Evolutionary conservation across 2,329 filamentous ascomycete species (phyloP), one percentile per base, ranked within the genome.

Genomic region (Aureobasidium sp.): DNA sequence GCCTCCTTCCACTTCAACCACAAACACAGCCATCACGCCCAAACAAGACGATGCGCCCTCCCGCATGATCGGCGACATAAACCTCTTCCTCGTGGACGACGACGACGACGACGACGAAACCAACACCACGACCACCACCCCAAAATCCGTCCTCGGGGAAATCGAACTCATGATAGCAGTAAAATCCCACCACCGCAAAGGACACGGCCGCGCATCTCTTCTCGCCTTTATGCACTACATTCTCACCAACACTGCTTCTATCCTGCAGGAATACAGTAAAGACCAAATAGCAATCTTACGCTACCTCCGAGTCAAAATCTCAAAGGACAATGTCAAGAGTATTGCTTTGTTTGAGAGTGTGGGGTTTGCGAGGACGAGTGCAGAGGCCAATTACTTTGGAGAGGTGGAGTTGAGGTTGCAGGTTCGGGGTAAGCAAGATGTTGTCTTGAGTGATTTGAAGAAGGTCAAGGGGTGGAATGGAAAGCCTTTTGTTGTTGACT

Each of bases 81-180:
- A 81, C 64, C 79, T 97, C 39, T 97, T 97, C 70, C 76, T 97
- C 0, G 85, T 83, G 39, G 64, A 70, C 12, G 80, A 79, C 0
- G 81, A 82, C 0, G 78, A 78, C 0, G n/a, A n/a, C 24, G 77
- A 78, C 1, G 74, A 73, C 27, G 80, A 82, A 0, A 77, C 78
- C 61, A 67, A 37, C 64, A 66, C 40, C 64, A 66, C 27, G 47
- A 47, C 24, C 29, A 11, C 24, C 11, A 5, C 12, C 8, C 42
- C 52, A 5, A 45, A 12, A 27, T 14, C 31, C 22, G 27, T 79
- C 11, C 73, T 87, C 3, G 91, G 89, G 27, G 91, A 96, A 70
- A 75, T 96, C 7, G 90, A 96, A 73, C 82, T 96, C 65, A 96
- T 96, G 91, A 86, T 96, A 64, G 91, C 91, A 0, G 76, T 78